Evolutionary conservation across 2,329 filamentous ascomycete genomes (phyloP), one percentile per base, ranked within the genome.

Genomic region (Ramichloridium luteum): DNA sequence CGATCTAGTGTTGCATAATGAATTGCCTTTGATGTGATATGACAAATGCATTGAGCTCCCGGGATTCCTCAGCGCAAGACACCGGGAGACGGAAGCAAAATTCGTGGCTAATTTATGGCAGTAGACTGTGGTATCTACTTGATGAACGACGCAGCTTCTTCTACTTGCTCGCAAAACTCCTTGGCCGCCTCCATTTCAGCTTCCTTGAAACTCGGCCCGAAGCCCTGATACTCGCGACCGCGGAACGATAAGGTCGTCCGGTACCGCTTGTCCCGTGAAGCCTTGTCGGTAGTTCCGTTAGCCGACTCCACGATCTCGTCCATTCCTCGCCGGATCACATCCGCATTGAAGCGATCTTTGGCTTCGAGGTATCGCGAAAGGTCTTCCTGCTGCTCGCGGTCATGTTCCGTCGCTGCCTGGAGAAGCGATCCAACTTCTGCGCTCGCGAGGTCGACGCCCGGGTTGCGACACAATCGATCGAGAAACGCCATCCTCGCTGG

Each of bases 391-490:
- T n/a, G n/a, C 20, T 23, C 20, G n/a, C 20, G 20, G 8, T 23
- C 8, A 8, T 23, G 8, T 8, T 23, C 20, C 8, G n/a, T 23
- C 20, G n/a, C n/a, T n/a, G 20, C 20, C 20, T 23, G 20, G 8
- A 23, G 20, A n/a, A 23, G 20, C 8, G 20, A 23, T 23, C 8
- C 20, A 8, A 23, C 20, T 23, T 23, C 20, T 8, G 20, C 8
- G n/a, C n/a, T 23, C 20, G 20, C n/a, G 20, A 23, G 20, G 20
- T 23, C n/a, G n/a, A 23, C 20, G 8, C n/a, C 20, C n/a, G 20
- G n/a, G 20, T 23, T n/a, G n/a, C 20, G 20, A n/a, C 20, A 23
- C 20, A 23, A n/a, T n/a, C 20, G 20, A 23, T 23, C 20, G n/a
- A 23, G 20, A 8, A 23, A 23, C n/a, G 20, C 20, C 20, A 23